Conservation (phyloP, 2,329 filamentous ascomycete species). For the Claviceps cyperi region DNA sequence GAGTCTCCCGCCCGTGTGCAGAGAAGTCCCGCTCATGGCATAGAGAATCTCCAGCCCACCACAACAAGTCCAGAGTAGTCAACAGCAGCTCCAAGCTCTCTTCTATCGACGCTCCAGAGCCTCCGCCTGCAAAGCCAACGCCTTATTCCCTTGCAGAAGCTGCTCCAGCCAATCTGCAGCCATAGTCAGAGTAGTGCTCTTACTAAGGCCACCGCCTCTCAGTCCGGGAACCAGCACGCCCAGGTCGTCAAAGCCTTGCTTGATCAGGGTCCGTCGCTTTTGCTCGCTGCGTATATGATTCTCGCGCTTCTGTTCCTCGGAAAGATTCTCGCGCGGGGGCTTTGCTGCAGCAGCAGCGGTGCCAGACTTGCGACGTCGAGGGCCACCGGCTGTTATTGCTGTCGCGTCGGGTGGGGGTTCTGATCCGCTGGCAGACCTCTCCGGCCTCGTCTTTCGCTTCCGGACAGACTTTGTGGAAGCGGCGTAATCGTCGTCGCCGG, state of each 20-base stretch:
- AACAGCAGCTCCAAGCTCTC: not conserved
- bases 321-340: conserved; percentile 52
- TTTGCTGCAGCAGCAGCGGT: conserved; percentile 26
- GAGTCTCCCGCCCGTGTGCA: too few species aligned
- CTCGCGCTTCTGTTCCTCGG: conserved; percentile 66
- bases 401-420: conserved; percentile 19
- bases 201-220: conserved; percentile 62
- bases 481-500: conserved; percentile 29
- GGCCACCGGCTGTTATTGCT: conserved; percentile 17
- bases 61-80: too few species aligned
- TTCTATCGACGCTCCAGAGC: not conserved
- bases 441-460: conserved; percentile 34
- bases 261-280: conserved; percentile 69
- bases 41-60: too few species aligned
- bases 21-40: too few species aligned
- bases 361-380: conserved; percentile 36
- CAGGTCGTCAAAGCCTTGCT: conserved; percentile 72
- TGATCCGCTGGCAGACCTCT: conserved; percentile 15
- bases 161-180: conserved; percentile 67
- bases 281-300: conserved; percentile 85
- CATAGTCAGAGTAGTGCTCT: conserved; percentile 64
- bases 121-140: conserved; percentile 23
- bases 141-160: conserved; percentile 52
- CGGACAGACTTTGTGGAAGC: conserved; percentile 19
- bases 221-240: conserved; percentile 62